These are phyloP conservation scores for Bolboschoenus planiculmis DNA, from an alignment of 176 grass and related monocot species.

Conservation along the genomic window DNA sequence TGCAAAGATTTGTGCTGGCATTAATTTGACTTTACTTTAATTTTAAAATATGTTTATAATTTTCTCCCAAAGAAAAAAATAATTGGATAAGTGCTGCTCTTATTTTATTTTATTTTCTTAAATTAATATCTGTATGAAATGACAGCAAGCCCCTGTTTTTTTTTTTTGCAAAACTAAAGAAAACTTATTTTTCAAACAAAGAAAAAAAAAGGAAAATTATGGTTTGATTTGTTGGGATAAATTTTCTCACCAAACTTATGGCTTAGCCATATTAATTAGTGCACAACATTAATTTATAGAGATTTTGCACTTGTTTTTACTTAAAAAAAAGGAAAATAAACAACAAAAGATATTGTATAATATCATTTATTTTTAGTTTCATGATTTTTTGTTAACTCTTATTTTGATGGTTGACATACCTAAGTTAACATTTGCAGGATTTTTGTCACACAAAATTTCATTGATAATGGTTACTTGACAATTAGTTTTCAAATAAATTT, in stretches of 20 bases:
- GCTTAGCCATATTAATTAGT: not conserved
- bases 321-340: too few relatives aligned
- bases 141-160: not conserved
- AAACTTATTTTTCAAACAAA: not conserved
- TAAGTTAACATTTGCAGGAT: too few relatives aligned
- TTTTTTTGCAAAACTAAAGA: not conserved
- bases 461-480: too few relatives aligned
- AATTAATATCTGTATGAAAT: not conserved
- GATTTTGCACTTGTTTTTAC: too few relatives aligned
- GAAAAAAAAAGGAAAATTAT: not conserved
- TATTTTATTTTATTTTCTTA: not conserved
- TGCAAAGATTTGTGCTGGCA: not conserved
- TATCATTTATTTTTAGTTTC: too few relatives aligned
- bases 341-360: too few relatives aligned
- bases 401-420: too few relatives aligned
- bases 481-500: too few relatives aligned
- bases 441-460: too few relatives aligned
- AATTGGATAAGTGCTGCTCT: not conserved
- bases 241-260: not conserved
- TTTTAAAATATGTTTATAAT: not conserved
- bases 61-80: not conserved
- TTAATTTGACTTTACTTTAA: not conserved
- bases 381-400: too few relatives aligned
- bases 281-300: too few relatives aligned
- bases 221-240: not conserved